Percentiles rank a stretch among this genome's conserved stretches.
phyloP scores from a whole-genome alignment of 805 yeast species.

The Suhomyces tanzawaensis region DNA sequence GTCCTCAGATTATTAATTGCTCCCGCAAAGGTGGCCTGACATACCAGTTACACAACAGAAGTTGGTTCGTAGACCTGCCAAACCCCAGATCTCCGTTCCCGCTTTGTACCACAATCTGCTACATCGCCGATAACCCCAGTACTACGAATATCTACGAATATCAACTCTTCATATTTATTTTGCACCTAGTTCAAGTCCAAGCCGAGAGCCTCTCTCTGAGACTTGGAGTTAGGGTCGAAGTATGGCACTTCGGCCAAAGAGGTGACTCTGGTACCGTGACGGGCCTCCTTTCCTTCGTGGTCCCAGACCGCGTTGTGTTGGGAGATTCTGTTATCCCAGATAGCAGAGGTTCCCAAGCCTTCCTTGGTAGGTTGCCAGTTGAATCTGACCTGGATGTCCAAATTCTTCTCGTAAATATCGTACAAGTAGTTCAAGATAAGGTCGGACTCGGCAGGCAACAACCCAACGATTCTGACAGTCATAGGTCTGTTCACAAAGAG shows the following conservation, averaged over 20 bases:
- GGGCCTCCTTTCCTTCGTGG: conserved; percentile 41
- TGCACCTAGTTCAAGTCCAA: conserved; percentile 18
- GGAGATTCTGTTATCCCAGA: conserved; percentile 61
- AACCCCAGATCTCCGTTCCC: too few species aligned
- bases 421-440: conserved; percentile 14
- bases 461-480: conserved; percentile 31
- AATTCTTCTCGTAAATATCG: conserved; percentile 15
- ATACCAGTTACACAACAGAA: too few species aligned
- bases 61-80: too few species aligned
- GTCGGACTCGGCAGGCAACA: conserved; percentile 25
- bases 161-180: too few species aligned
- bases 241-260: conserved; percentile 54
- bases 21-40: too few species aligned
- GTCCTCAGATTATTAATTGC: too few species aligned
- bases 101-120: too few species aligned
- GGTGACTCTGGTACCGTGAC: conserved; percentile 52
- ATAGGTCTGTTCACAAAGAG: conserved; percentile 28
- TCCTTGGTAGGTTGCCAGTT: conserved; percentile 16
- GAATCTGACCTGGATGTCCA: conserved; percentile 19
- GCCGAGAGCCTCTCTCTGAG: conserved; percentile 54
- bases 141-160: too few species aligned
- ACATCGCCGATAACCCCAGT: too few species aligned
- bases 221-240: conserved; percentile 48
- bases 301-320: conserved; percentile 56
- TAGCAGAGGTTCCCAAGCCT: conserved; percentile 34